Evolutionary conservation across 257 asterid genomes (phyloP).

Genomic region (Echium plantagineum): DNA sequence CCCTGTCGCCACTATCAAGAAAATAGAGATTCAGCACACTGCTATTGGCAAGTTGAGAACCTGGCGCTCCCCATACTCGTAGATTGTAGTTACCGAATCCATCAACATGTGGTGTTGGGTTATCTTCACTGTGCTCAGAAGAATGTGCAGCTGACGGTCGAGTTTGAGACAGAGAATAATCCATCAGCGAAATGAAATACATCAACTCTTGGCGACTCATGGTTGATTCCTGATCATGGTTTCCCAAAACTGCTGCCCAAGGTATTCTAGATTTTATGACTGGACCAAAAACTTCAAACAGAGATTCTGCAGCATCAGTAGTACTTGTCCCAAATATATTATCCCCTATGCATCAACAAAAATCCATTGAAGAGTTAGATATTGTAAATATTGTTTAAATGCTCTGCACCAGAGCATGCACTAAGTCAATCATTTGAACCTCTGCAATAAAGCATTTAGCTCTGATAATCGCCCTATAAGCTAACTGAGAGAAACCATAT

Average conservation of each 20-base stretch:
- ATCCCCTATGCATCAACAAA: slow-evolving; percentile 47
- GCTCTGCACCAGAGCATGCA: not conserved
- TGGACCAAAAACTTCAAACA: slow-evolving; percentile 58
- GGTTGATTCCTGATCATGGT: slow-evolving; percentile 95
- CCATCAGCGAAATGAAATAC: slow-evolving; percentile 90
- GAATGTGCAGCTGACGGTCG: slow-evolving; percentile 45
- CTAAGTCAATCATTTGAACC: not conserved
- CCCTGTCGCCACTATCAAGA: slow-evolving; percentile 93
- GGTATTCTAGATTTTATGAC: slow-evolving; percentile 61
- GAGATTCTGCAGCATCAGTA: slow-evolving; percentile 88
- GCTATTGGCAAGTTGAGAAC: slow-evolving; percentile 54
- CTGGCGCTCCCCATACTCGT: slow-evolving; percentile 63
- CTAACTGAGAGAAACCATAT: not conserved
- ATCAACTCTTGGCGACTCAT: slow-evolving; percentile 85
- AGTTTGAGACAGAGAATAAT: slow-evolving; percentile 70
- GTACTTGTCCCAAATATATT: slow-evolving; percentile 84
- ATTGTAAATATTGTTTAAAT: not conserved
- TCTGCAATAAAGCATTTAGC: not conserved
- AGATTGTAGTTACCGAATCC: slow-evolving; percentile 88
- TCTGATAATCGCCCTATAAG: not conserved
- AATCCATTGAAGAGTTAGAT: not conserved
- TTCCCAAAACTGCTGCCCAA: slow-evolving; percentile 94
- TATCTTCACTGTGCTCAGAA: slow-evolving; percentile 16
- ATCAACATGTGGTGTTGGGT: slow-evolving; percentile 28
- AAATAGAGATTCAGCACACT: slow-evolving; percentile 68